Evolutionary conservation across 2,329 filamentous ascomycete genomes (phyloP), one percentile per base, ranked within the genome.

Genomic region (Coniochaeta sp.): DNA sequence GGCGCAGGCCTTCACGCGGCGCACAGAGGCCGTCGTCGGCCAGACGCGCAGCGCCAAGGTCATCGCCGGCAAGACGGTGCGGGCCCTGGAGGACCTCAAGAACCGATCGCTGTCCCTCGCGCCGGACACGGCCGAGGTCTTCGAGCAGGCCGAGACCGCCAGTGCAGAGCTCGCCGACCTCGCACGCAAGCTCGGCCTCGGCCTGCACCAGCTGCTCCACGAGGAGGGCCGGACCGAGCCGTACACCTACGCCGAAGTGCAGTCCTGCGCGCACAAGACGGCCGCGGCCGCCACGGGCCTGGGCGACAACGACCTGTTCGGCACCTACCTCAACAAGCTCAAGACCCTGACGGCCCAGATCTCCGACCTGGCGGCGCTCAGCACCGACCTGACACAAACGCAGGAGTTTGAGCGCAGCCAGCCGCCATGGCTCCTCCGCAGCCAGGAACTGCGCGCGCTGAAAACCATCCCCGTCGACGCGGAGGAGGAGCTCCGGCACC

Each of bases 11-110:
- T 88, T 96, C 66, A 73, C 83, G 32, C 86, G 85, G 68, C 90
- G 88, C 71, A 79, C 88, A 1, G 91, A 96, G 62, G 73, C 81
- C 17, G 83, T 92, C 59, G 83, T 92, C 62, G 86, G 84, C 16
- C 88, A 92, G 68, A 90, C 89, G 8, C 85, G 93, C 62, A 92
- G 89, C 70, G 84, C 89, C 60, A 96, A 96, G 79, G 90, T 96
- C 36, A 82, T 93, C 56, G 85, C 89, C 55, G 85, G 87, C 60
- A 96, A 96, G 76, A 84, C 90, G 6, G 82, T 90, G 47, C 85
- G 89, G 58, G 86, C 89, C 19, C 76, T 96, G 14, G 85, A 91
- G 62, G 92, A 96, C 60, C 81, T 96, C 59, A 87, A 88, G 71
- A 81, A 85, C 3, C 81, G 92, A 57, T 93, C 88, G 7, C 78